Evolutionary conservation across 495 filamentous ascomycete genomes (phyloP).

Genomic region (Pseudotulostoma volvatum): DNA sequence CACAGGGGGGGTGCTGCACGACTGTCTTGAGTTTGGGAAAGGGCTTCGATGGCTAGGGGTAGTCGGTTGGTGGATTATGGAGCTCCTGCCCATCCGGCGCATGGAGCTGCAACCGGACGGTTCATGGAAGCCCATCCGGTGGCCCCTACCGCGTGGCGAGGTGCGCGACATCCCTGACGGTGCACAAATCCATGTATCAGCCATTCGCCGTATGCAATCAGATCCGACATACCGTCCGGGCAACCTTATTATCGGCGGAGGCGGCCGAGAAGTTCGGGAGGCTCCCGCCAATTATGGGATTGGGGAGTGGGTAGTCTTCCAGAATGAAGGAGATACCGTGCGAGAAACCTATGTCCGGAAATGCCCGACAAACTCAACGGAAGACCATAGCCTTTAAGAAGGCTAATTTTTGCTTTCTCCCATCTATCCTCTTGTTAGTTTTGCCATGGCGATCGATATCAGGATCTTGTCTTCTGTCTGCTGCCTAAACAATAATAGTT

Average conservation of each 20-base stretch:
- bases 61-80: slow-evolving; percentile 66
- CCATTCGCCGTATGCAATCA: slow-evolving; percentile 53
- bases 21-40: slow-evolving; percentile 52
- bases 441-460: too few species aligned
- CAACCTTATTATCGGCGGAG: slow-evolving; percentile 67
- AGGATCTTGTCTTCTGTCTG: too few species aligned
- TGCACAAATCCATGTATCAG: slow-evolving; percentile 55
- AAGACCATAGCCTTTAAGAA: too few species aligned
- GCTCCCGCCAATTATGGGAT: slow-evolving; percentile 49
- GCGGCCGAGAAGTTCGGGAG: slow-evolving; percentile 47
- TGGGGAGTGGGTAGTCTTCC: slow-evolving; percentile 56
- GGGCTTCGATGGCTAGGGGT: slow-evolving; percentile 43
- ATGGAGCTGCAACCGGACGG: slow-evolving; percentile 66
- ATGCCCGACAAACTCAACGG: too few species aligned
- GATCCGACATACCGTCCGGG: slow-evolving; percentile 56
- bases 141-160: slow-evolving; percentile 68
- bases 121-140: slow-evolving; percentile 65
- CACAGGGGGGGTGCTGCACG: slow-evolving; percentile 51
- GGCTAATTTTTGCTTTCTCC: too few species aligned
- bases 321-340: slow-evolving; percentile 45
- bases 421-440: too few species aligned
- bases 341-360: slow-evolving; percentile 44
- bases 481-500: too few species aligned
- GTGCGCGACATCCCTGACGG: slow-evolving; percentile 62
- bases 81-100: slow-evolving; percentile 68